Conservation (phyloP, 176 grass and related monocot genomes). For the Coix lacrymajobi region DNA sequence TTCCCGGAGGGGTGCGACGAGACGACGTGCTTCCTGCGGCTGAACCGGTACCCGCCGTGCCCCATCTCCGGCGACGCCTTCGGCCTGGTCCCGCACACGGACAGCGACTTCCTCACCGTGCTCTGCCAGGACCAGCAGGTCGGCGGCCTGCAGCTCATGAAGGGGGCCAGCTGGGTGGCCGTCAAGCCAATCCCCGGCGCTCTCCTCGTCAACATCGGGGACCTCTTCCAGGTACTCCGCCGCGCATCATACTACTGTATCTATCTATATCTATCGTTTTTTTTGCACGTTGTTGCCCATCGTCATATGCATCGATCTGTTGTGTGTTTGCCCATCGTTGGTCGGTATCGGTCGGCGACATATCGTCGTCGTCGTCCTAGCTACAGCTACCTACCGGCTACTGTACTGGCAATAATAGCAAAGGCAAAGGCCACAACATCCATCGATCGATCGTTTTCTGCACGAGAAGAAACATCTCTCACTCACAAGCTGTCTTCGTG, state of each 20-base stretch:
- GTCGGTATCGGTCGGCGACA: background rate
- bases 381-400: background rate
- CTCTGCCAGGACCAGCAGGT: conserved; percentile 61
- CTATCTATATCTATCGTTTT: too few species aligned
- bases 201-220: conserved; percentile 87
- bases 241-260: too few species aligned
- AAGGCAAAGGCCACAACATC: too few species aligned
- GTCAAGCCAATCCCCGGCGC: conserved; percentile 69
- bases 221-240: conserved; percentile 68
- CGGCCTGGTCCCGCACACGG: conserved; percentile 85
- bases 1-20: conserved; percentile 68
- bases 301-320: too few species aligned
- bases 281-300: background rate
- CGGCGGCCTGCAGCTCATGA: conserved; percentile 69
- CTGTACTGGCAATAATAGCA: background rate
- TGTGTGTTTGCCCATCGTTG: too few species aligned
- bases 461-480: background rate
- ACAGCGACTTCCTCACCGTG: conserved; percentile 95
- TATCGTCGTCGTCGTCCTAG: background rate
- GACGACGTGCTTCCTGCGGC: conserved; percentile 72
- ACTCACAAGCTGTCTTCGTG: background rate
- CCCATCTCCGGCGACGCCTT: conserved; percentile 36
- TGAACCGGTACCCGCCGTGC: conserved; percentile 87
- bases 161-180: conserved; percentile 62
- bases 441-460: background rate